A percentile compares a stretch with the other conserved stretches of the same genome.
Evolutionary conservation across 139 green algal species (phyloP).

Genomic region (Medakamo hakoo): DNA sequence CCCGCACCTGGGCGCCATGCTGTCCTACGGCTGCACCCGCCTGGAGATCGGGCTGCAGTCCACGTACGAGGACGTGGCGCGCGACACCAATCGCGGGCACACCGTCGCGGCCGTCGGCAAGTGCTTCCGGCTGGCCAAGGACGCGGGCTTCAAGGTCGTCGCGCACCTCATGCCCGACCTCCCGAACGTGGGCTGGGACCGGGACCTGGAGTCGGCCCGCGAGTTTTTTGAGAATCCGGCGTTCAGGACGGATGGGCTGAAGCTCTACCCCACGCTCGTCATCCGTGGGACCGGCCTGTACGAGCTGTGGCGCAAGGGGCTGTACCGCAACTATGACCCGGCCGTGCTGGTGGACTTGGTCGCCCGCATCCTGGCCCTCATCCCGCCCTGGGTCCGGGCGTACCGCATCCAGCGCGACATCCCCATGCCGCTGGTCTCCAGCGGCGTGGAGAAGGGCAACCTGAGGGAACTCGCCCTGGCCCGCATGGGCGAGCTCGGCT

Average conservation of each 20-base stretch:
- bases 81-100: slow-evolving; percentile 91
- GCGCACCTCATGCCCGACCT: slow-evolving; percentile 98
- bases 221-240: slow-evolving; percentile 96
- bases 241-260: slow-evolving; percentile 85
- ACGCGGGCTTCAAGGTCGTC: slow-evolving; percentile 61
- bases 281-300: slow-evolving; percentile 86
- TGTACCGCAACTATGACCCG: slow-evolving; percentile 75
- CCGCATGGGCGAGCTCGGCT: slow-evolving; percentile 71
- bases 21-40: slow-evolving; percentile 73
- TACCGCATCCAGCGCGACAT: slow-evolving; percentile 96
- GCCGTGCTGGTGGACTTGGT: slow-evolving; percentile 77
- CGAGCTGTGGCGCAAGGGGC: slow-evolving; percentile 91
- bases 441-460: slow-evolving; percentile 90
- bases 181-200: slow-evolving; percentile 92
- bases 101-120: slow-evolving; percentile 75
- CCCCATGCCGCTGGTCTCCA: slow-evolving; percentile 92
- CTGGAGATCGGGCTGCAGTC: slow-evolving; percentile 90
- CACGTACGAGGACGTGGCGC: slow-evolving; percentile 88
- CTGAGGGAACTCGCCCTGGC: slow-evolving; percentile 86
- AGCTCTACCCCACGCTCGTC: slow-evolving; percentile 70
- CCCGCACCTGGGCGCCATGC: slow-evolving; percentile 57
- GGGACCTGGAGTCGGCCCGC: slow-evolving; percentile 87
- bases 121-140: slow-evolving; percentile 87
- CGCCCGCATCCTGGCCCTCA: slow-evolving; percentile 70
- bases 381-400: slow-evolving; percentile 84